Conservation (phyloP, 2,329 filamentous ascomycete genomes). For the Cadophora luteo-olivacea region DNA sequence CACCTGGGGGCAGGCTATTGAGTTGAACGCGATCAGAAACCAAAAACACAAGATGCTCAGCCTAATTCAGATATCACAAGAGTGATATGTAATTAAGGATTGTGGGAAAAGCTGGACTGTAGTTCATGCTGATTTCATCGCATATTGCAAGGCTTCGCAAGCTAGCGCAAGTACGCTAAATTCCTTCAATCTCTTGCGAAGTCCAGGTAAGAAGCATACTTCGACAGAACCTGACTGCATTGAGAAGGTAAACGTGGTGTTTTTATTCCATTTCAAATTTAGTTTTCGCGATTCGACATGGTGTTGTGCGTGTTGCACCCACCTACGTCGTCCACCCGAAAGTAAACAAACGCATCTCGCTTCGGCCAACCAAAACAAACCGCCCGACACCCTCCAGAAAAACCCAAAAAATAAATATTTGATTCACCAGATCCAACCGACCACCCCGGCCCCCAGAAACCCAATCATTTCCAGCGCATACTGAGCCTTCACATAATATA, state of each 20-base stretch:
- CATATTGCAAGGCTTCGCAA: too few relatives aligned
- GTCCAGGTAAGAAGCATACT: too few relatives aligned
- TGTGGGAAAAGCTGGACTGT: too few relatives aligned
- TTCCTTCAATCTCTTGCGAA: too few relatives aligned
- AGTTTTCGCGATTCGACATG: not conserved
- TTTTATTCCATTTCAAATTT: not conserved
- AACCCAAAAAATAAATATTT: not conserved
- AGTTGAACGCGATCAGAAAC: too few relatives aligned
- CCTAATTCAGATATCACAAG: too few relatives aligned
- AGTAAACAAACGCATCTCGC: not conserved
- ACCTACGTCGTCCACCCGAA: not conserved
- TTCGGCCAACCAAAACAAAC: not conserved
- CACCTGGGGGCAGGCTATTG: too few relatives aligned
- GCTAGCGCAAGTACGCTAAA: too few relatives aligned
- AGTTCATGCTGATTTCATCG: too few relatives aligned
- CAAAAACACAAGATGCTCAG: too few relatives aligned
- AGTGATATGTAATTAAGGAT: too few relatives aligned
- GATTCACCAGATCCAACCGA: not conserved
- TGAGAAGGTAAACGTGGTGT: not conserved
- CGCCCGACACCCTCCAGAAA: not conserved
- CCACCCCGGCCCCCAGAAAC: not conserved
- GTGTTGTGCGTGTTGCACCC: not conserved
- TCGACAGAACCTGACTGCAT: too few relatives aligned
- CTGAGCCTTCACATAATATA: conserved; percentile 34
- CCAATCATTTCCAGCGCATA: conserved; percentile 4